These are phyloP conservation scores for Linum lewisii DNA, from an alignment of 345 rosid species.

Conservation along the genomic window DNA sequence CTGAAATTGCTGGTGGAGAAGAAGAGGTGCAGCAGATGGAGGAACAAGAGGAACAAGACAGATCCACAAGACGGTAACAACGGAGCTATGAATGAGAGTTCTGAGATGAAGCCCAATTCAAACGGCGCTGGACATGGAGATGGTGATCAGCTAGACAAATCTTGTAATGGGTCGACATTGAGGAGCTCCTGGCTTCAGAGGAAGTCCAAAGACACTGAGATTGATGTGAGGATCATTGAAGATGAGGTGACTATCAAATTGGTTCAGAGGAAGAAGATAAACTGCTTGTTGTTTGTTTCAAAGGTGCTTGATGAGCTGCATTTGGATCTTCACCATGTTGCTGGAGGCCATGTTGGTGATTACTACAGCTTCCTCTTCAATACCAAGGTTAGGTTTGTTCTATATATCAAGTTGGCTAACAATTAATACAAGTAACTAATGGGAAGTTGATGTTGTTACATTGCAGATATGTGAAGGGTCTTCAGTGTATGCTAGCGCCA, in stretches of 20 bases:
- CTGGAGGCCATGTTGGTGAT: slow-evolving; percentile 84
- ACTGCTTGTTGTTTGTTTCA: slow-evolving; percentile 67
- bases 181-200: slow-evolving; percentile 90
- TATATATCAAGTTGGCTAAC: not conserved
- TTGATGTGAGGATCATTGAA: slow-evolving; percentile 73
- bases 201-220: slow-evolving; percentile 75
- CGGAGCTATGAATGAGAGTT: slow-evolving; percentile 32
- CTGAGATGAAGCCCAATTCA: slow-evolving; percentile 21
- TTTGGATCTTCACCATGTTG: slow-evolving; percentile 74
- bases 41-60: slow-evolving; percentile 34
- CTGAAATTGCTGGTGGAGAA: slow-evolving; percentile 71
- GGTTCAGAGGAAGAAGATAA: slow-evolving; percentile 19
- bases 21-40: slow-evolving; percentile 49
- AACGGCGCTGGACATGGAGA: not conserved
- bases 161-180: slow-evolving; percentile 33
- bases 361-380: slow-evolving; percentile 67
- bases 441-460: not conserved
- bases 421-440: not conserved
- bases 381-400: slow-evolving; percentile 46
- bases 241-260: slow-evolving; percentile 57
- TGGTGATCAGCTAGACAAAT: slow-evolving; percentile 35
- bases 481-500: slow-evolving; percentile 45
- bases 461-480: slow-evolving; percentile 33
- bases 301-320: slow-evolving; percentile 69
- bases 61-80: slow-evolving; percentile 25